Base-by-base conservation (phyloP, 805 yeast genomes). In the Starmera amethionina region DNA sequence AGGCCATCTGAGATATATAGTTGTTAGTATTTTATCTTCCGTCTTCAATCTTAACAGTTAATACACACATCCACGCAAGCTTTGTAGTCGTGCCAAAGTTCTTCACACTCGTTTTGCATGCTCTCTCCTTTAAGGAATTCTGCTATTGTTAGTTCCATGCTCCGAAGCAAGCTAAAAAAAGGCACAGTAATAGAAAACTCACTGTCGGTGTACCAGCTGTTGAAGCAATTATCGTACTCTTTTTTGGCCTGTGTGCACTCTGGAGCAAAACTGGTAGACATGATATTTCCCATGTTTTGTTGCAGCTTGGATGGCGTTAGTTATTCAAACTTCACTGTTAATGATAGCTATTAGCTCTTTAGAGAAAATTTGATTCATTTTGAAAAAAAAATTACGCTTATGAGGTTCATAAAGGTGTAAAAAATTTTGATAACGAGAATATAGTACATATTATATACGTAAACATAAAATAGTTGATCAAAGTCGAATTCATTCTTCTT, bases 181-280 rank as follows among this genome's bases (percentile, higher is more conserved):
- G 5, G 18, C 18, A 16, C 18, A 16, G 18, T 16, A 16, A 4
- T 3, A 16, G 18, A 16, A 16, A 16, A 64, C 73, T 38, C 46
- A 70, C 75, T 83, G 51, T 93, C 97, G 5, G 93, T 79, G 59
- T 93, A 93, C 98, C 98, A 89, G 48, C 74, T 73, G 62, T 88
- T 89, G 66, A 93, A 93, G 60, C 98, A 93, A 54, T 79, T 82
- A 57, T 93, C 97, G 56, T 93, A 93, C 53, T 78, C 75, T 51
- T 77, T 77, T 62, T 93, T 93, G 42, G 82, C 74, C 30, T 77
- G 83, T 18, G 95, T 86, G 63, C 98, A 93, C 64, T 93, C 97
- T 22, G 97, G 96, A 31, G 98, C 97, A 69, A 93, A 84, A 45
- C 96, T 87, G 7, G 95, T 71, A 14, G 89, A 81, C 83, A 83